Conservation (phyloP, 2,329 filamentous ascomycete genomes). For the Colletotrichum tabaci region DNA sequence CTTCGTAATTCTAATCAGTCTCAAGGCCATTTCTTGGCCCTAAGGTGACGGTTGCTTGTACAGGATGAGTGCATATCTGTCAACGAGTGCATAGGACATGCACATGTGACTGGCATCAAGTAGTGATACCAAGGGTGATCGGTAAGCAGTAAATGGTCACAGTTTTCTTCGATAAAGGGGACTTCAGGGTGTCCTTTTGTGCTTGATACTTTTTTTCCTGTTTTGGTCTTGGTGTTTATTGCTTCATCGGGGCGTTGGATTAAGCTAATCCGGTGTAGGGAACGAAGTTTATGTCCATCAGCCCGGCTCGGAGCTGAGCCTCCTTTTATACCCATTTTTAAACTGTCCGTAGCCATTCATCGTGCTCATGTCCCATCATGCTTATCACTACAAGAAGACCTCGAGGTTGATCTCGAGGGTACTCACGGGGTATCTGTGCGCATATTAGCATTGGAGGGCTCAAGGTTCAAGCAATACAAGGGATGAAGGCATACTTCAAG, state of each 20-base stretch:
- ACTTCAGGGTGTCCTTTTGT: conserved; percentile 7
- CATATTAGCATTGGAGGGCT: conserved; percentile 15
- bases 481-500: conserved; percentile 72
- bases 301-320: conserved; percentile 15
- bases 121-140: not conserved
- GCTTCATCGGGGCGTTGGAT: conserved; percentile 23
- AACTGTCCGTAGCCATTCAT: conserved; percentile 31
- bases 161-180: conserved; percentile 5
- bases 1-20: conserved; percentile 39
- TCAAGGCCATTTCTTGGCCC: not conserved
- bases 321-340: conserved; percentile 20
- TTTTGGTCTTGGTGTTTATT: conserved; percentile 26
- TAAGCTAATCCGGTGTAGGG: conserved; percentile 1
- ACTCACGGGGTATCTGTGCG: conserved; percentile 85
- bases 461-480: not conserved
- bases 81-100: not conserved
- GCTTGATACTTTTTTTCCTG: conserved; percentile 13
- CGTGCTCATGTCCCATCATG: conserved; percentile 39
- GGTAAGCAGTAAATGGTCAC: no score
- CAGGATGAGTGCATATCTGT: not conserved
- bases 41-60: no score
- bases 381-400: conserved; percentile 79
- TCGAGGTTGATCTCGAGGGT: conserved; percentile 96
- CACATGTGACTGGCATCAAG: not conserved
- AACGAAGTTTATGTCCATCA: conserved; percentile 25